Evolutionary conservation across 2,329 filamentous ascomycete species (phyloP), one percentile per base, ranked within the genome.

Genomic region (Cercospora sp.): DNA sequence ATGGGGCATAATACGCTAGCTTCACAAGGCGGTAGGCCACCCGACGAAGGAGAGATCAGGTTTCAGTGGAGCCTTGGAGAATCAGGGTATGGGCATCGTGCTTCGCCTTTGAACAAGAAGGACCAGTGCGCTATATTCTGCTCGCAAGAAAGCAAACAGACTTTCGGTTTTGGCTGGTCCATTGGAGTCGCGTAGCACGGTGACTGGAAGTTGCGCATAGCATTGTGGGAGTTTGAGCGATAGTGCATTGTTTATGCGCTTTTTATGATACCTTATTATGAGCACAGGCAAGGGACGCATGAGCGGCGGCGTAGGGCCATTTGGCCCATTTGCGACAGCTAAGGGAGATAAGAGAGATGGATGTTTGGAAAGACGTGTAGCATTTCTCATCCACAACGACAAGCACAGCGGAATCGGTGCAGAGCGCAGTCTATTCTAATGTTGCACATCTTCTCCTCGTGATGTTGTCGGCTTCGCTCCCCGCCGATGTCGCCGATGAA

Each of bases 1-100:
- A 78, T 95, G 91, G 91, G 91, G 91, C 61, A 89, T 94, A 64
- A 97, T 97, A 69, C 69, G 75, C 53, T 73, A 65, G 55, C 36
- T 42, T 51, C 62, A 31, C 28, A 26, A 23, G 20, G 10, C 9
- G 12, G 45, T 2, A 23, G 18, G 12, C 18, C 8, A 20, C n/a
- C 3, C 18, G 42, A 20, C 9, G 42, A 48, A 48, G 42, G 42
- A 48, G n/a, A 48, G 8, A 20, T 9, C 18, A 23, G 2, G 18
- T 10, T 51, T 51, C 5, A 6, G 18, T 23, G 45, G 45, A 13
- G 45, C 18, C n/a, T 20, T 48, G n/a, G 18, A 48, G 42, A 3
- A 23, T 48, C 18, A 48, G 45, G 8, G 18, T 8, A 48, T 20
- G 20, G 18, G 18, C 45, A 51, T 23, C 45, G 20, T 51, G 45